Evolutionary conservation across 345 rosid species (phyloP).

Genomic region (Camelina hispida): DNA sequence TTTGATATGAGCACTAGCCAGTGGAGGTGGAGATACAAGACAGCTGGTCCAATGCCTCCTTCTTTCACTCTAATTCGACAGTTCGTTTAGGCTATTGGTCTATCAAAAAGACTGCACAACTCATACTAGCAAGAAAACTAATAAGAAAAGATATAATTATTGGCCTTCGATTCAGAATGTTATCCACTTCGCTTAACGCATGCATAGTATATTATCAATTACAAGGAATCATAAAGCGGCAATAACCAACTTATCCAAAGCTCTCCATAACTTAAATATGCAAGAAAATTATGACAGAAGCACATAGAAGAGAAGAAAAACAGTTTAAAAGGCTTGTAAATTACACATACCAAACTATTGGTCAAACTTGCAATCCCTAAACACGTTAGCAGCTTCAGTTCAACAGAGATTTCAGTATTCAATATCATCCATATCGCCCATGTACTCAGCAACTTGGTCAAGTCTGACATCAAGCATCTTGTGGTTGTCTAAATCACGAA

Average conservation of each 20-base stretch:
- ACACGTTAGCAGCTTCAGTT: slow-evolving; percentile 20
- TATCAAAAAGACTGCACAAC: slow-evolving; percentile 10
- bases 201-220: not conserved
- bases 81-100: not conserved
- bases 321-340: slow-evolving; percentile 5
- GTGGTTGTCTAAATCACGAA: slow-evolving; percentile 67
- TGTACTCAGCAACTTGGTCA: slow-evolving; percentile 84
- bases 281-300: not conserved
- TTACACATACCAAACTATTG: slow-evolving; percentile 1
- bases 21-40: too few species aligned
- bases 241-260: not conserved
- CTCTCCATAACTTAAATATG: not conserved
- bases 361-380: slow-evolving; percentile 26
- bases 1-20: too few species aligned
- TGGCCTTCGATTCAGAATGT: not conserved
- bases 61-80: too few species aligned
- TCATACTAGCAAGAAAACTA: slow-evolving; percentile 5
- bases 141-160: not conserved
- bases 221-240: not conserved
- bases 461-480: slow-evolving; percentile 68
- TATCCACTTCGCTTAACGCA: not conserved
- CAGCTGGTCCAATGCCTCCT: too few species aligned
- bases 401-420: slow-evolving; percentile 49
- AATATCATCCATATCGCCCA: slow-evolving; percentile 65
- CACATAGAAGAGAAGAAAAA: not conserved